A percentile compares a stretch with the other conserved stretches of the same genome.
These are phyloP conservation scores for Aspergillus wentii DNA, from an alignment of 495 filamentous ascomycete species.

Conservation along the genomic window DNA sequence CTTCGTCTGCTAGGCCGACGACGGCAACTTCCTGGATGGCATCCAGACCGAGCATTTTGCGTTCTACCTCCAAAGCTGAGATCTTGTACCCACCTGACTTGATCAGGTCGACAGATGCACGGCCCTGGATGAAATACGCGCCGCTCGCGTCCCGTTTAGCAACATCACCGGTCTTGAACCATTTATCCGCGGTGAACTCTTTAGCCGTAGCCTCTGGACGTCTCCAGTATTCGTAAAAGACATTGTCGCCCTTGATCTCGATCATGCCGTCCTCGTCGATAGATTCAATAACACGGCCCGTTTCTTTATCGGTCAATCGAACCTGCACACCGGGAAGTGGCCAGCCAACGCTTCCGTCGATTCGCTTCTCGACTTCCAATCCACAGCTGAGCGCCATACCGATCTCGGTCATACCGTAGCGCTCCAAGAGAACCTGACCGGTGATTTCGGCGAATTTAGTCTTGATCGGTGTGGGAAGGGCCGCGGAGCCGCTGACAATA, in stretches of 20 bases:
- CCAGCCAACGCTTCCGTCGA: conserved; percentile 45
- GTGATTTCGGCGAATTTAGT: conserved; percentile 37
- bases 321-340: conserved; percentile 39
- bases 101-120: conserved; percentile 42
- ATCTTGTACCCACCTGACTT: conserved; percentile 46
- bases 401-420: conserved; percentile 46
- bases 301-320: conserved; percentile 36
- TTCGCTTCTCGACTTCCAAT: conserved; percentile 27
- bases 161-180: conserved; percentile 47
- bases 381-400: conserved; percentile 45
- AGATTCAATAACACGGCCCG: conserved; percentile 24
- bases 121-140: conserved; percentile 41
- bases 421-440: conserved; percentile 36
- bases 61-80: conserved; percentile 41
- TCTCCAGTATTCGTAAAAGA: conserved; percentile 42
- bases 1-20: conserved; percentile 36
- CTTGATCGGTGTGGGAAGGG: conserved; percentile 38
- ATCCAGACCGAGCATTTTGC: conserved; percentile 33
- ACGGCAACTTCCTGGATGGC: conserved; percentile 38
- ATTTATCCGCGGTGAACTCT: conserved; percentile 40
- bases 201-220: conserved; percentile 36
- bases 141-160: conserved; percentile 32
- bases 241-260: conserved; percentile 39
- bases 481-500: conserved; percentile 39
- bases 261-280: conserved; percentile 41